Conservation (phyloP, 352 stramenopile species). For the Globisporangium radiosum region DNA sequence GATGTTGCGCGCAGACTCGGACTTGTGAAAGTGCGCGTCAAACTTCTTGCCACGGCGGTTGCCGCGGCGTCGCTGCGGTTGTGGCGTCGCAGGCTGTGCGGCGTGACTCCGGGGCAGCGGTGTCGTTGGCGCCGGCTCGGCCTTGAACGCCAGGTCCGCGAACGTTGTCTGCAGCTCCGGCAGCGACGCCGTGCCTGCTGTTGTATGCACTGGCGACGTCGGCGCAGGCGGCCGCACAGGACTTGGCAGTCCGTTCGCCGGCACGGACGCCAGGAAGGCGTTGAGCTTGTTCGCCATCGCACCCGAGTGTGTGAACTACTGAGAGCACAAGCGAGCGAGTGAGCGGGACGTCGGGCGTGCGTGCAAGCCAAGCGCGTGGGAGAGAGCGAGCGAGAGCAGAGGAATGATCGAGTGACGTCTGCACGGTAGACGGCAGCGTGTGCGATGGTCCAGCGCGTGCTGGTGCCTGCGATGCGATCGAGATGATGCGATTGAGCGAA, state of each 20-base stretch:
- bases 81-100: slow-evolving; percentile 32
- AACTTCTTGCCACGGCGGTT: slow-evolving; percentile 19
- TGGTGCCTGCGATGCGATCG: too few relatives aligned
- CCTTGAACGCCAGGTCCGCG: neutral
- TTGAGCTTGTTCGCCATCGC: slow-evolving; percentile 67
- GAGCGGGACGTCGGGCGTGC: too few relatives aligned
- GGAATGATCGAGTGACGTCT: neutral
- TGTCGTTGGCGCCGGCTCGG: neutral
- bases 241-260: slow-evolving; percentile 42
- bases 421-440: too few relatives aligned
- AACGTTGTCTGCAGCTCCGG: slow-evolving; percentile 13
- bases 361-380: too few relatives aligned
- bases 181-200: slow-evolving; percentile 17
- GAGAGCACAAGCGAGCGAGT: slow-evolving; percentile 6
- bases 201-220: slow-evolving; percentile 5
- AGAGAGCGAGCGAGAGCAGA: slow-evolving; percentile 2
- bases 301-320: neutral
- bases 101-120: slow-evolving; percentile 2
- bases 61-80: slow-evolving; percentile 27
- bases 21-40: slow-evolving; percentile 19
- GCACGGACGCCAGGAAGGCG: slow-evolving; percentile 66
- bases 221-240: slow-evolving; percentile 10
- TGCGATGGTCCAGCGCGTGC: too few relatives aligned
- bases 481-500: too few relatives aligned
- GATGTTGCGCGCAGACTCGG: slow-evolving; percentile 18